phyloP scores from a whole-genome alignment of 495 filamentous ascomycete species.

The Neurospora pannonica region DNA sequence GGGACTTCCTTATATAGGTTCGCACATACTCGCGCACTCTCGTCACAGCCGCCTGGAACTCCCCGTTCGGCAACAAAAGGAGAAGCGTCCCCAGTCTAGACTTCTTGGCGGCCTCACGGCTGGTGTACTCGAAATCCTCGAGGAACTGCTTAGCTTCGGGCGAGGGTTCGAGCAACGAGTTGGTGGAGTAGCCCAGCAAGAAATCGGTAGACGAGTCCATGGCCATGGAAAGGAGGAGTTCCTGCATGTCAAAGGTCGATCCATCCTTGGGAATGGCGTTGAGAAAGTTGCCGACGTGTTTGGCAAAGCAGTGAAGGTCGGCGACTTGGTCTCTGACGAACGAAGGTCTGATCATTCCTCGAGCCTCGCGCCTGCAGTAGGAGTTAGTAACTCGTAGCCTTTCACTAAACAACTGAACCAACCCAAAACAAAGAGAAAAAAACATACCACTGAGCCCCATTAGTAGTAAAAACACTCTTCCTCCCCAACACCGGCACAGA shows the following conservation, averaged over 20 bases:
- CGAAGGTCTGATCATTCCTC: conserved; percentile 36
- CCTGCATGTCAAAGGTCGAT: conserved; percentile 49
- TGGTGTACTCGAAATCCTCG: conserved; percentile 29
- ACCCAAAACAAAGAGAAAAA: background rate
- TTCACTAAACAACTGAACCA: too few species aligned
- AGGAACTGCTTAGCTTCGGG: conserved; percentile 27
- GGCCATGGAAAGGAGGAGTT: conserved; percentile 50
- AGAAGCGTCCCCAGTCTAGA: conserved; percentile 45
- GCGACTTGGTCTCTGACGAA: conserved; percentile 43
- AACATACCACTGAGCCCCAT: conserved; percentile 49
- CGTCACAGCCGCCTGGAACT: conserved; percentile 32
- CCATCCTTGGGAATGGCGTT: conserved; percentile 27
- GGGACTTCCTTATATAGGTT: conserved; percentile 30
- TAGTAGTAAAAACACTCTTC: conserved; percentile 56
- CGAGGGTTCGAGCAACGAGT: conserved; percentile 20
- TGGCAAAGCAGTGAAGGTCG: conserved; percentile 44
- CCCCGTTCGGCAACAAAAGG: conserved; percentile 39
- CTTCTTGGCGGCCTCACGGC: conserved; percentile 29
- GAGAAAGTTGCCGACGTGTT: conserved; percentile 48
- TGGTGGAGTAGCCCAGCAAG: conserved; percentile 37
- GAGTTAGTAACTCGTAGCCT: too few species aligned
- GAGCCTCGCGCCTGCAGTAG: conserved; percentile 41
- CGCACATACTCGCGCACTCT: conserved; percentile 35
- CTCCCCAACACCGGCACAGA: conserved; percentile 27
- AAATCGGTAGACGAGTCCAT: conserved; percentile 60